phyloP scores from a whole-genome alignment of 1,284 basidiomycete species.

The Irpex sp. region DNA sequence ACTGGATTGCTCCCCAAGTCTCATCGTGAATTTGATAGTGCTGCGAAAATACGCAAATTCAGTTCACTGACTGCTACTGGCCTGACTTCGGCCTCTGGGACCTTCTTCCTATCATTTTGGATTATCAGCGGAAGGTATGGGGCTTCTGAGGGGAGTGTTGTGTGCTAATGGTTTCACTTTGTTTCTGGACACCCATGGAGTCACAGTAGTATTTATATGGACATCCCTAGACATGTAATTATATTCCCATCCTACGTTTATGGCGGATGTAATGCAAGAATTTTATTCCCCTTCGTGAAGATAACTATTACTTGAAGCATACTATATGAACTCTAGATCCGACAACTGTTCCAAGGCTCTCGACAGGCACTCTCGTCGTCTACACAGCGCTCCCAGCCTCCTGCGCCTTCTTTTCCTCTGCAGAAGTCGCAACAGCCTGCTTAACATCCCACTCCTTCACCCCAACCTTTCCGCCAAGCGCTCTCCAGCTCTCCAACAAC shows the following conservation, averaged over 20 bases:
- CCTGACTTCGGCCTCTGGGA: conserved; percentile 91
- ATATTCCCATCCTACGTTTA: too few relatives aligned
- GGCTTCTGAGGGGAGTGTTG: too few relatives aligned
- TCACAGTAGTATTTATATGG: too few relatives aligned
- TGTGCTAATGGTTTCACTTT: too few relatives aligned
- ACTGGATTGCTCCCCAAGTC: background rate
- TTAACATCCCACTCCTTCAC: conserved; percentile 74
- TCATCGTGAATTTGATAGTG: conserved; percentile 42
- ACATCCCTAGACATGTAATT: too few relatives aligned
- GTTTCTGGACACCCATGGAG: too few relatives aligned
- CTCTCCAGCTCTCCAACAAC: conserved; percentile 60
- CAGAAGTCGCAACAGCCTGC: conserved; percentile 10
- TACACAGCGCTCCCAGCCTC: background rate
- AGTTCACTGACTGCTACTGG: conserved; percentile 92
- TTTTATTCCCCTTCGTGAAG: too few relatives aligned
- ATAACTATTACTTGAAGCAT: too few relatives aligned
- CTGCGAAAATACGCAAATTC: conserved; percentile 83
- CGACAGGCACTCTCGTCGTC: background rate
- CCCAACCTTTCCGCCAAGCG: conserved; percentile 62
- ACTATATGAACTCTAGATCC: background rate
- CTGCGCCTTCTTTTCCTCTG: background rate
- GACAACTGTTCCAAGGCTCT: background rate
- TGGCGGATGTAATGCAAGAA: too few relatives aligned
- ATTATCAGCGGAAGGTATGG: conserved; percentile 83
- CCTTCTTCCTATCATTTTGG: conserved; percentile 80